phyloP scores from a whole-genome alignment of 768 basidiomycete species.

The Flagelloscypha sp. region DNA sequence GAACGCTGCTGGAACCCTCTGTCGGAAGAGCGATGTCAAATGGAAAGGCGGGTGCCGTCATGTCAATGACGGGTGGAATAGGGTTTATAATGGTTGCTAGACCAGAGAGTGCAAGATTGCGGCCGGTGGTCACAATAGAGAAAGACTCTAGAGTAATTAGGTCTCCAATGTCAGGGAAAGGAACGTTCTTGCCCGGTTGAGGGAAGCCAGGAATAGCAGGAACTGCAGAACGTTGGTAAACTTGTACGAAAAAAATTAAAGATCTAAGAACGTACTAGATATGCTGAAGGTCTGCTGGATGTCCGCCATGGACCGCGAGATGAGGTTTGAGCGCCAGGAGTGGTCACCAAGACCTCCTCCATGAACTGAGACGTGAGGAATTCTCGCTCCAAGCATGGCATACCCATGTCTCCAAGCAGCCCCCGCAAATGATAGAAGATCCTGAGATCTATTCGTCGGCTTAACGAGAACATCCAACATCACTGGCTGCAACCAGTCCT shows the following conservation, averaged over 20 bases:
- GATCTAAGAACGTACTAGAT: conserved; percentile 37
- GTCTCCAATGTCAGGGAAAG: conserved; percentile 49
- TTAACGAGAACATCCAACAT: conserved; percentile 41
- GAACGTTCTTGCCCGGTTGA: conserved; percentile 37
- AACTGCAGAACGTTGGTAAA: conserved; percentile 31
- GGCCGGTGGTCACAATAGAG: conserved; percentile 24
- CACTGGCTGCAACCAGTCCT: conserved; percentile 51
- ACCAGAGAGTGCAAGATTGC: conserved; percentile 36
- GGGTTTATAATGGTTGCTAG: conserved; percentile 54
- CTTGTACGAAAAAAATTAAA: conserved; percentile 3
- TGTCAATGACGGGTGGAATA: conserved; percentile 36
- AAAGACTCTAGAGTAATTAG: conserved; percentile 57
- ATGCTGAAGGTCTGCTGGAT: conserved; percentile 39
- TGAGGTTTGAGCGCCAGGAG: conserved; percentile 42
- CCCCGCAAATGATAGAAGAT: conserved; percentile 41
- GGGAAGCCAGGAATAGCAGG: conserved; percentile 62
- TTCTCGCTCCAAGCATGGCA: conserved; percentile 34
- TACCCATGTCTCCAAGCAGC: conserved; percentile 51
- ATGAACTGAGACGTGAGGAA: conserved; percentile 35
- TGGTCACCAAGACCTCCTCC: conserved; percentile 38
- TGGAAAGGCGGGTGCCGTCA: conserved; percentile 50
- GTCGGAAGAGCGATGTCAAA: conserved; percentile 50
- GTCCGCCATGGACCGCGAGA: conserved; percentile 33
- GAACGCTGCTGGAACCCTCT: conserved; percentile 18
- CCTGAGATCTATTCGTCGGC: conserved; percentile 44